Evolutionary conservation across 2,329 filamentous ascomycete genomes (phyloP), one percentile per base, ranked within the genome.

Genomic region (Fusarium incarnatum): DNA sequence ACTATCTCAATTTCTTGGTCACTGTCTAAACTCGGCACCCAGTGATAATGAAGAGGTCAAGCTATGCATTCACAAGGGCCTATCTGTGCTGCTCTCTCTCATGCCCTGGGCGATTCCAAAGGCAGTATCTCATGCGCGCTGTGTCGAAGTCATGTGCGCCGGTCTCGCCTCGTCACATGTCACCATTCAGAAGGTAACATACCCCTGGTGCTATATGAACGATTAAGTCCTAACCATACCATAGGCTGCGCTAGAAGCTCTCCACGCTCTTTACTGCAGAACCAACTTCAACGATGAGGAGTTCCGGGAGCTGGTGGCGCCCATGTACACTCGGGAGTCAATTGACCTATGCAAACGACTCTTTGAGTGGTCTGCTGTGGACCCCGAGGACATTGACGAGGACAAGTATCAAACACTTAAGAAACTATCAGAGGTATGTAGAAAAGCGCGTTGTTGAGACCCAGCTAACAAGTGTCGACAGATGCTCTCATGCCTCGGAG

Each of bases 341-440:
- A 87, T 97, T 44, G 85, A 87, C 40, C 85, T 97, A 10, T 88
- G 94, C 72, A 88, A 87, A 67, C 88, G 90, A 63, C 85, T 97
- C 15, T 94, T 93, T 74, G 88, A 91, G 67, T 96, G 93, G 92
- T 93, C 93, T 7, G 81, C 89, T 13, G 90, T 95, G 45, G 91
- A 94, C 69, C 88, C 93, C 5, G 88, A 93, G 63, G 91, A 97
- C 73, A 89, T 97, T 62, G 93, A 98, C 71, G 94, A 97, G 75
- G 91, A 94, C 76, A 97, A 94, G 77, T 98, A 99, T 78, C 89
- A 93, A 58, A 89, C 98, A 72, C 90, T 93, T 42, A 98, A 98
- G 83, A 98, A 97, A 80, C 88, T 98, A 48, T 94, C 94, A 2
- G 96, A 99, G 87, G 92, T 94, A 85, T 71, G 82, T 73, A 16